These are phyloP conservation scores for Cardamine chenopodiifolia DNA, from an alignment of 345 rosid genomes.

Conservation along the genomic window DNA sequence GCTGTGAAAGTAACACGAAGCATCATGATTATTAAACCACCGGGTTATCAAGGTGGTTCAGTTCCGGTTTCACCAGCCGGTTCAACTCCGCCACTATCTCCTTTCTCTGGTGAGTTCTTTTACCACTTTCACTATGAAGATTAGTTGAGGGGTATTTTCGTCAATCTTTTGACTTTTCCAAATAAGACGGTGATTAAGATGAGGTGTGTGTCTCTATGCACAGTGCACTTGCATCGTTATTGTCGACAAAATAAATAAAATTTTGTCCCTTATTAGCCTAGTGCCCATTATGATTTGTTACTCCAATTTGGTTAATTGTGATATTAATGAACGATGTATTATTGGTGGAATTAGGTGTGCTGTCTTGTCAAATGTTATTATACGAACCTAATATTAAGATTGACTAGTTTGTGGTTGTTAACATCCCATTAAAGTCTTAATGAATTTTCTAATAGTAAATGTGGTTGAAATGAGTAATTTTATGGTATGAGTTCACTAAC, in stretches of 20 bases:
- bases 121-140: not conserved
- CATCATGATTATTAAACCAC: constrained; percentile 89
- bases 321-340: no score
- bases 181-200: constrained; percentile 2
- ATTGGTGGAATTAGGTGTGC: constrained; percentile 10
- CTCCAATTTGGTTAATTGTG: not conserved
- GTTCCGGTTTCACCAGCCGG: constrained; percentile 91
- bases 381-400: not conserved
- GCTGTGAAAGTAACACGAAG: constrained; percentile 69
- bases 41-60: constrained; percentile 73
- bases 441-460: not conserved
- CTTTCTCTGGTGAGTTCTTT: constrained; percentile 86
- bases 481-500: constrained; percentile 36
- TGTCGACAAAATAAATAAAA: not conserved
- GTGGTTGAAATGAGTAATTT: not conserved
- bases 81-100: constrained; percentile 76
- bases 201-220: not conserved
- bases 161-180: constrained; percentile 7
- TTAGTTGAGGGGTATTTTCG: constrained; percentile 44
- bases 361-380: constrained; percentile 17
- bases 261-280: constrained; percentile 7
- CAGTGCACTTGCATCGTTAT: not conserved
- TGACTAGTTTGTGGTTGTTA: not conserved
- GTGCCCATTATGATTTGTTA: not conserved
- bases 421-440: not conserved